Conservation (phyloP, 495 filamentous ascomycete species). For the Lichenothelia convexa region DNA sequence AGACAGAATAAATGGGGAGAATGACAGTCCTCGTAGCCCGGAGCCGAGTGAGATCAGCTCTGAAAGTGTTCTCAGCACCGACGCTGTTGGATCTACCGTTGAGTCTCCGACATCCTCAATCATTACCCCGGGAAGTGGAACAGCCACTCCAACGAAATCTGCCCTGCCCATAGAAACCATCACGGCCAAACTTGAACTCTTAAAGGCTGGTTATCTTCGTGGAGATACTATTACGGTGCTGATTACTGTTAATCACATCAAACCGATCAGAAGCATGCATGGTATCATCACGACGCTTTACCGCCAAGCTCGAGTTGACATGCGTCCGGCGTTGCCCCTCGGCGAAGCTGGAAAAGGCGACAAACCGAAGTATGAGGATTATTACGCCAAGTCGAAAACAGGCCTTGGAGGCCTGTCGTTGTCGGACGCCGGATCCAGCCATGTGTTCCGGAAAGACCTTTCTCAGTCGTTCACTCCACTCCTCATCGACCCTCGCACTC, state of each 20-base stretch:
- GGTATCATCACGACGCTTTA: slow-evolving; percentile 89
- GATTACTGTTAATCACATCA: slow-evolving; percentile 68
- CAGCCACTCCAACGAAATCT: slow-evolving; percentile 23
- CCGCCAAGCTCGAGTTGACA: slow-evolving; percentile 78
- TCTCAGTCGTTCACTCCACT: slow-evolving; percentile 73
- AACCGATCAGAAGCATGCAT: slow-evolving; percentile 70
- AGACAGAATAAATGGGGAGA: slow-evolving; percentile 10
- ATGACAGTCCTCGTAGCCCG: slow-evolving; percentile 22
- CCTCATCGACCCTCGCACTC: slow-evolving; percentile 62
- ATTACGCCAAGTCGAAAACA: slow-evolving; percentile 52
- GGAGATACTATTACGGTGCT: slow-evolving; percentile 69
- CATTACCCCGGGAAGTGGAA: slow-evolving; percentile 22
- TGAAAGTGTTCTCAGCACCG: slow-evolving; percentile 41
- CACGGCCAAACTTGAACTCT: slow-evolving; percentile 66
- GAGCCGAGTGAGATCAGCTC: slow-evolving; percentile 46
- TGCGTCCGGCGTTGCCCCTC: slow-evolving; percentile 51
- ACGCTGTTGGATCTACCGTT: slow-evolving; percentile 16
- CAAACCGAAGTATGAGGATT: slow-evolving; percentile 59
- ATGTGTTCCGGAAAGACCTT: slow-evolving; percentile 84
- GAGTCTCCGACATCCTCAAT: slow-evolving; percentile 6
- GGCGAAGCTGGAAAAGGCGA: slow-evolving; percentile 41
- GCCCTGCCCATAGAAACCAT: slow-evolving; percentile 46
- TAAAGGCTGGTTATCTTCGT: slow-evolving; percentile 66
- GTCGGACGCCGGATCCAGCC: slow-evolving; percentile 60
- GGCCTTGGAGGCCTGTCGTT: slow-evolving; percentile 69